phyloP scores from a whole-genome alignment of 139 green algal species.

The Cymbomonas tetramitiformis region DNA sequence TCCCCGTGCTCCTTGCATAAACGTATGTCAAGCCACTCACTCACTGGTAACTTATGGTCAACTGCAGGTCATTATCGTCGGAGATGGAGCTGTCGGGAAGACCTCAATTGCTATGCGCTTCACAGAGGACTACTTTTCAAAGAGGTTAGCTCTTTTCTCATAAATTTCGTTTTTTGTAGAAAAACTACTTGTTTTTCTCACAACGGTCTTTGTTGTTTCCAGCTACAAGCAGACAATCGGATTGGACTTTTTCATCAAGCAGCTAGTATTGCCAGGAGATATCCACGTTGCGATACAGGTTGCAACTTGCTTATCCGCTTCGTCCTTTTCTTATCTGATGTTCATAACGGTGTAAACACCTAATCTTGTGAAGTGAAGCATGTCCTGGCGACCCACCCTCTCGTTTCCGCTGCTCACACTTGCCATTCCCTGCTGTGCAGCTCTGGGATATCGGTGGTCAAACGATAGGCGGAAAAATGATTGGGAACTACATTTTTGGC shows the following conservation, averaged over 20 bases:
- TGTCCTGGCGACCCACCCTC: neutral
- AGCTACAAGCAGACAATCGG: constrained; percentile 26
- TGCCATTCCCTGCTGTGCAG: constrained; percentile 14
- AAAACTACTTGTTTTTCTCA: neutral
- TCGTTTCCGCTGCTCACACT: neutral
- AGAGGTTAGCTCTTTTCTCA: neutral
- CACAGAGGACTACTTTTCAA: constrained; percentile 9
- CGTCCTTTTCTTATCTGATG: neutral
- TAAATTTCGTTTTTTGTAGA: neutral
- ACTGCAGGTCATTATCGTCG: constrained; percentile 11
- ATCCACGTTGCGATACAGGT: constrained; percentile 5
- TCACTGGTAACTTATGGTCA: neutral
- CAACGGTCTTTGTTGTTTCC: too few species aligned
- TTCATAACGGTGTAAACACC: neutral
- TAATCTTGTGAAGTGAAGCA: too few species aligned
- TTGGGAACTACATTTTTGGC: constrained; percentile 22
- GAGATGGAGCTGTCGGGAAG: constrained; percentile 18
- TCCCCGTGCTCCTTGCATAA: neutral
- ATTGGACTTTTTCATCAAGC: constrained; percentile 22
- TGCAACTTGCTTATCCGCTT: too few species aligned
- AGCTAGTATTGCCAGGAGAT: constrained; percentile 11
- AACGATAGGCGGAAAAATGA: constrained; percentile 16
- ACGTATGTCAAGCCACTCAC: neutral
- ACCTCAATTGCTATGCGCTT: constrained; percentile 13
- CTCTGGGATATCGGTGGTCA: constrained; percentile 28